Evolutionary conservation across 805 yeast genomes (phyloP), one percentile per base, ranked within the genome.

Genomic region (Metschnikowia cubensis): DNA sequence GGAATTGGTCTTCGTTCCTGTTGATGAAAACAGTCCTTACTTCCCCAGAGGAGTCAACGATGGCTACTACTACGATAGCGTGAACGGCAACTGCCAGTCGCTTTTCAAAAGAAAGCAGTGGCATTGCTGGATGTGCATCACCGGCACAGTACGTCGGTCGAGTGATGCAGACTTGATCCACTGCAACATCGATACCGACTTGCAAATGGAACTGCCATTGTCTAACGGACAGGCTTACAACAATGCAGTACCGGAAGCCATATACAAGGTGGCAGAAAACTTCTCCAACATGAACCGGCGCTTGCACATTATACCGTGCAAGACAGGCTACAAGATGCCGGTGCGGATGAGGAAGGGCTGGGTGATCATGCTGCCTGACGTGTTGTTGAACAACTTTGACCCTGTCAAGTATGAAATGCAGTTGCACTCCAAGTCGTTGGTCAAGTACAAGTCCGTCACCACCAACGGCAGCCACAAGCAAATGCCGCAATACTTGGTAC

Each of bases 121-220:
- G 96, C 97, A 92, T 68, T 91, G 97, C 61, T 87, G 96, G 87
- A 90, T 91, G 97, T 92, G 97, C 59, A 87, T 91, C 47, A 91
- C 96, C 2, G 97, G 97, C 2, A 91, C 97, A 0, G 92, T 91
- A 6, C 76, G 96, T 61, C 77, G 97, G 59, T 81, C 95, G 2
- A 82, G 84, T 0, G 97, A 91, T 68, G 79, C 80, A 13, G 90
- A 88, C 65, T 73, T 91, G 51, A 90, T 91, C 53, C 95, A 91
- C 64, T 92, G 97, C 69, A 91, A 91, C 62, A 82, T 91, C 36
- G 96, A 91, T 61, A 90, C 97, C 0, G 97, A 91, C 67, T 74
- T 91, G 45, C 84, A 83, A 52, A 77, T 91, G 53, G 96, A 89
- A 61, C 56, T 60, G 18, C 41, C 47, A 20, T 32, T 40, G 7